Evolutionary conservation across 2,329 filamentous ascomycete genomes (phyloP), one percentile per base, ranked within the genome.

Genomic region (Zarea fungicola): DNA sequence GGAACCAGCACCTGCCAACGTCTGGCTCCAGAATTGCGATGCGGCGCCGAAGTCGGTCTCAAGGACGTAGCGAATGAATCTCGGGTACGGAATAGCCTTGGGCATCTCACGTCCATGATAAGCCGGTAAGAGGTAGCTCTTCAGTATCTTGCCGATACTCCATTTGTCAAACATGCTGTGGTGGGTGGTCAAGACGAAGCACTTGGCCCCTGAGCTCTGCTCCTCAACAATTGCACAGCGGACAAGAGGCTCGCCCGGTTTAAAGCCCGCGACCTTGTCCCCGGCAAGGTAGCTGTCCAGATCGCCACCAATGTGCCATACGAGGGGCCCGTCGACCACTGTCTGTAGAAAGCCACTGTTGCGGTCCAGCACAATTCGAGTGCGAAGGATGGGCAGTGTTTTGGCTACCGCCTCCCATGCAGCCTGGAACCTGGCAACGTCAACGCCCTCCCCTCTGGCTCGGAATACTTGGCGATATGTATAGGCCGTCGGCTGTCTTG

Each of bases 311-410:
- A 13, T 39, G 25, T 25, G 18, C 48, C 41, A 45, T 31, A 14
- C 36, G 22, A 45, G 25, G 16, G 48, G 40, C 9, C 7, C 58
- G 1, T 48, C 44, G 1, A 59, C 18, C 1, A 59, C 54, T 3
- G 49, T 50, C 6, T 60, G 57, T n/a, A 58, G n/a, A 4, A 55
- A 49, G 5, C 58, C 57, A 1, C 2, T 6, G 5, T 51, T n/a
- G 8, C 56, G 40, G 3, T 45, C 53, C 11, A 58, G 55, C 3
- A 58, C 55, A 1, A 60, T 55, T 7, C 57, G 50, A 2, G 57
- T 60, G 3, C 58, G 39, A 5, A 60, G 43, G 0, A 2, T 54
- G 1, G 53, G 31, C 1, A 56, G 53, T 2, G 54, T 50, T 10
- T 51, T 35, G 0, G 51, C 23, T 8, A 59, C 51, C 0, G 44